Evolutionary conservation across 2,329 filamentous ascomycete genomes (phyloP).

Genomic region (Hypoxylon sp.): DNA sequence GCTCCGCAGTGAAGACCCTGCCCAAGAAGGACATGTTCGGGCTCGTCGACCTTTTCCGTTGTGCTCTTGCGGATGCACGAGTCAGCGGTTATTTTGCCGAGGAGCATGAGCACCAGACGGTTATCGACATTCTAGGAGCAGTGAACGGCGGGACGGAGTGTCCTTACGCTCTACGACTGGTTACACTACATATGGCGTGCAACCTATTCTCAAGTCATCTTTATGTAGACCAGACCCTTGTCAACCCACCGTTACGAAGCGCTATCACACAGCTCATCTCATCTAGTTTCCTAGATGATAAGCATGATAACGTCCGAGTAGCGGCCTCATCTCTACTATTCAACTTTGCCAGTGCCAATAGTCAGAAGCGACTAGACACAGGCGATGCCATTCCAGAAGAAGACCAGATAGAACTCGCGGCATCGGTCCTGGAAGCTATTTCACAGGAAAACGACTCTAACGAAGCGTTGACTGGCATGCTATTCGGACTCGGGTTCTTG

Average conservation of each 20-base stretch:
- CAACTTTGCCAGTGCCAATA: slow-evolving; percentile 79
- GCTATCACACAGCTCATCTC: slow-evolving; percentile 75
- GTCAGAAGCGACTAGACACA: slow-evolving; percentile 67
- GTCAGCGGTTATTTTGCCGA: slow-evolving; percentile 85
- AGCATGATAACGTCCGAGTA: slow-evolving; percentile 77
- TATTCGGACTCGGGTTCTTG: slow-evolving; percentile 79
- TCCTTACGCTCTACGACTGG: slow-evolving; percentile 84
- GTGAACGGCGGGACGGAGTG: slow-evolving; percentile 66
- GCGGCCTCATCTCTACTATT: slow-evolving; percentile 85
- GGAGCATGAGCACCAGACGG: slow-evolving; percentile 70
- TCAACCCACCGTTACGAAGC: slow-evolving; percentile 59
- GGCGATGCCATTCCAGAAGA: slow-evolving; percentile 69
- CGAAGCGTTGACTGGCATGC: slow-evolving; percentile 79
- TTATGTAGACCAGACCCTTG: slow-evolving; percentile 71
- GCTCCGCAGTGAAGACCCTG: slow-evolving; percentile 61
- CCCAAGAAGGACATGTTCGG: slow-evolving; percentile 76
- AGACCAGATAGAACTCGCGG: slow-evolving; percentile 82
- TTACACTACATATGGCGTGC: slow-evolving; percentile 82
- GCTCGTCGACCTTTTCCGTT: slow-evolving; percentile 83
- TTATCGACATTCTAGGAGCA: slow-evolving; percentile 67
- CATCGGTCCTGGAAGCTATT: slow-evolving; percentile 80
- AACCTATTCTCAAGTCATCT: slow-evolving; percentile 83
- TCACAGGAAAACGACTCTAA: slow-evolving; percentile 64
- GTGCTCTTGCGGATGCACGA: slow-evolving; percentile 78
- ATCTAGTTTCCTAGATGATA: slow-evolving; percentile 79